Conservation (phyloP, 2,329 filamentous ascomycete species). For the Colletotrichum paranaense region DNA sequence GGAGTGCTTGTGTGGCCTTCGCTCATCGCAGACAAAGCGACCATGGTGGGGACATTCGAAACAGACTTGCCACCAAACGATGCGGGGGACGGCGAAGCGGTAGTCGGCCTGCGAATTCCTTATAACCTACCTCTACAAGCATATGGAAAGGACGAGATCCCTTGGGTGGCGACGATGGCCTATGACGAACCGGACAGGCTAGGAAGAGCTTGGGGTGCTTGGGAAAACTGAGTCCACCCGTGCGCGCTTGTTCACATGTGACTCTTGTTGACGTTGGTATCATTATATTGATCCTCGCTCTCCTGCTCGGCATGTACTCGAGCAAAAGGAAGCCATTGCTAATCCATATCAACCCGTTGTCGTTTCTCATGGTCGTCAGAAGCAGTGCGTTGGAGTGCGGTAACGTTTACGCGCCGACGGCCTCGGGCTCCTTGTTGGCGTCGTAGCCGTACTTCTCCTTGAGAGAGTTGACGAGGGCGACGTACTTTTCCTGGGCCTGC, state of each 20-base stretch:
- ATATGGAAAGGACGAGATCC: slow-evolving; percentile 73
- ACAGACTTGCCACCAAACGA: slow-evolving; percentile 61
- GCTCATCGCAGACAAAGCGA: slow-evolving; percentile 58
- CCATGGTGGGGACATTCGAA: slow-evolving; percentile 78
- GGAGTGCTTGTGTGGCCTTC: slow-evolving; percentile 87
- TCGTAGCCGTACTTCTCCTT: slow-evolving; percentile 78
- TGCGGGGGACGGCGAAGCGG: slow-evolving; percentile 40
- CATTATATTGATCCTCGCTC: slow-evolving; percentile 29
- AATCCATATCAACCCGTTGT: slow-evolving; percentile 18
- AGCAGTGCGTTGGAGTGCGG: background rate
- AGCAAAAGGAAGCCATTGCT: background rate
- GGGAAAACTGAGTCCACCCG: background rate
- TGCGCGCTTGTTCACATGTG: background rate
- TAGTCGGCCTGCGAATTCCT: slow-evolving; percentile 82
- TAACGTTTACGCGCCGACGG: slow-evolving; percentile 52
- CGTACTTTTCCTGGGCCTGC: slow-evolving; percentile 81
- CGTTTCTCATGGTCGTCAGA: slow-evolving; percentile 28
- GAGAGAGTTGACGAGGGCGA: slow-evolving; percentile 76
- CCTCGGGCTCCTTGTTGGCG: slow-evolving; percentile 71
- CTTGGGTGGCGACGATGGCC: slow-evolving; percentile 78
- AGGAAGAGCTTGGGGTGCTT: slow-evolving; percentile 52
- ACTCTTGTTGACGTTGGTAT: slow-evolving; percentile 21
- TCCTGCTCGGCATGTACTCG: background rate
- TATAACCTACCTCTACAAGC: slow-evolving; percentile 80
- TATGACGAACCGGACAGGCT: slow-evolving; percentile 73